Evolutionary conservation across 2,329 filamentous ascomycete genomes (phyloP).

Genomic region (Cercospora nicotianae): DNA sequence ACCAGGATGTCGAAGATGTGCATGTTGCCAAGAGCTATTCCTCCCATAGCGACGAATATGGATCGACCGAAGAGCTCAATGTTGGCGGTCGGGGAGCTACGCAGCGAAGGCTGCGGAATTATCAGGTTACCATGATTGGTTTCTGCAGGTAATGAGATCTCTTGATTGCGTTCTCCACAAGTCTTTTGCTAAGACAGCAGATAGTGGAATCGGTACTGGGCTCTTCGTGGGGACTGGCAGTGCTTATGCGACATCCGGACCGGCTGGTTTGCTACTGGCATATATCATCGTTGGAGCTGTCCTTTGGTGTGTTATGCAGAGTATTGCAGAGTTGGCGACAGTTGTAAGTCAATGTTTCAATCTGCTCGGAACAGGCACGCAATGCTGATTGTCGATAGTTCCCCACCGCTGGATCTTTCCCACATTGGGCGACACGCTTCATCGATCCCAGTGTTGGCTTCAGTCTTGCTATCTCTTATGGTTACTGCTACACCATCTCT

Average conservation of each 20-base stretch:
- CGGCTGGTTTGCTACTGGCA: constrained; percentile 48
- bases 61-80: constrained; percentile 12
- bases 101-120: constrained; percentile 24
- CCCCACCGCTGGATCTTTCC: constrained; percentile 35
- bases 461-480: constrained; percentile 38
- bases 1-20: neutral
- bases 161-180: neutral
- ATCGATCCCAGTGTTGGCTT: constrained; percentile 40
- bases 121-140: constrained; percentile 30
- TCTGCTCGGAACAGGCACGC: neutral
- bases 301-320: constrained; percentile 37
- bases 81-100: constrained; percentile 27
- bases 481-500: constrained; percentile 33
- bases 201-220: constrained; percentile 46
- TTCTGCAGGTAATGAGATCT: constrained; percentile 14
- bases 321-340: constrained; percentile 35
- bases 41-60: neutral
- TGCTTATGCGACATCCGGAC: constrained; percentile 50
- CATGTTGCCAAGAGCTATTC: neutral
- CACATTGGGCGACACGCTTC: constrained; percentile 36
- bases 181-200: neutral
- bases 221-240: constrained; percentile 54
- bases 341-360: neutral
- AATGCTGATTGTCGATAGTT: constrained; percentile 2
- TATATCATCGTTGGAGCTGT: constrained; percentile 39